Percentiles rank a stretch among this genome's conserved stretches.
These are phyloP conservation scores for Nemophila menziesii DNA, from an alignment of 257 asterid genomes.

Conservation along the genomic window DNA sequence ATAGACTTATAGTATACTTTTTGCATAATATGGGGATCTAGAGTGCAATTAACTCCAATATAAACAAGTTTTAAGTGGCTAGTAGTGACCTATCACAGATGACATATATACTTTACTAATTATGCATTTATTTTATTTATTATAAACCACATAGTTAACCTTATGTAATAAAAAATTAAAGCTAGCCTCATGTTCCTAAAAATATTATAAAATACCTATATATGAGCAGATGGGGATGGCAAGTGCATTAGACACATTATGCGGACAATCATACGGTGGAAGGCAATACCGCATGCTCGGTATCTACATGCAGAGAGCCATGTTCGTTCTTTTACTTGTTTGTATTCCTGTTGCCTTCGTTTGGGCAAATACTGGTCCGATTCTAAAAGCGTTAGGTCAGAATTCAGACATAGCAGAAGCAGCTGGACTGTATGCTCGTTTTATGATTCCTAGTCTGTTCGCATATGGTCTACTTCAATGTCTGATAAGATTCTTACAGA, in stretches of 20 bases:
- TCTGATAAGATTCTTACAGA: slow-evolving; percentile 64
- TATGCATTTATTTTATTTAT: too few species aligned
- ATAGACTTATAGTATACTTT: too few species aligned
- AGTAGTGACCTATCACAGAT: too few species aligned
- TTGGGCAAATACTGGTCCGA: slow-evolving; percentile 60
- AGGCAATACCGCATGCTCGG: slow-evolving; percentile 77
- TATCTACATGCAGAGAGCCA: slow-evolving; percentile 74
- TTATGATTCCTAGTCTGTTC: slow-evolving; percentile 55
- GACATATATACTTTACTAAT: too few species aligned
- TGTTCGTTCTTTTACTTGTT: slow-evolving; percentile 41
- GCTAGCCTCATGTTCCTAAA: neutral
- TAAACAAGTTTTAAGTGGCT: too few species aligned
- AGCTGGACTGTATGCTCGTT: slow-evolving; percentile 62
- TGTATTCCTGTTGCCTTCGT: slow-evolving; percentile 53
- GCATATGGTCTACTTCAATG: slow-evolving; percentile 63
- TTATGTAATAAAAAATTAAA: too few species aligned
- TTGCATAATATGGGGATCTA: too few species aligned
- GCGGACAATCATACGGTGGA: slow-evolving; percentile 80
- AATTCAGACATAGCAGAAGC: slow-evolving; percentile 48
- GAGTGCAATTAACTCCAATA: too few species aligned
- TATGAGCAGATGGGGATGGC: slow-evolving; percentile 69
- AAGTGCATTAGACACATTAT: slow-evolving; percentile 78
- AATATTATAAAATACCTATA: too few species aligned
- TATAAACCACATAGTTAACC: too few species aligned
- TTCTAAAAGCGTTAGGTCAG: slow-evolving; percentile 58